These are phyloP conservation scores for Pontederia paniculata DNA, from an alignment of 176 grass and related monocot species.

Conservation along the genomic window DNA sequence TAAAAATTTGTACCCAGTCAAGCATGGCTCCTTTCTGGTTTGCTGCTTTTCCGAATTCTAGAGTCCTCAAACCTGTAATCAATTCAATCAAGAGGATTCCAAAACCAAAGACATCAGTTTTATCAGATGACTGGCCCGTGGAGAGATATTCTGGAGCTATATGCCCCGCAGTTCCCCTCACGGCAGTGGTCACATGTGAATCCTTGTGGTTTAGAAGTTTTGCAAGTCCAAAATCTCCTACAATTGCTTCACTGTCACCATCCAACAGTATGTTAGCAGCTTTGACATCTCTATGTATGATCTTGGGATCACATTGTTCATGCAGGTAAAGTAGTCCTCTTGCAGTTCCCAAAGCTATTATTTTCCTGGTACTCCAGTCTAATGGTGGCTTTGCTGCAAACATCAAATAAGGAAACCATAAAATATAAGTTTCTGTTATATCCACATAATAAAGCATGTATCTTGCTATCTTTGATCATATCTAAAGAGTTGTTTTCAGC, in stretches of 20 bases:
- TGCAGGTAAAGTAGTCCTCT: conserved; percentile 79
- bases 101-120: conserved; percentile 86
- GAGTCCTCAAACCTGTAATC: conserved; percentile 58
- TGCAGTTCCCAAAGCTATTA: conserved; percentile 70
- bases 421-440: not conserved
- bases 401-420: conserved; percentile 9
- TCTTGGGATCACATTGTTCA: conserved; percentile 92
- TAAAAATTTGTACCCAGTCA: conserved; percentile 44
- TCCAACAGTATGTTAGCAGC: conserved; percentile 82
- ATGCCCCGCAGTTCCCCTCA: conserved; percentile 73
- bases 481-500: not conserved
- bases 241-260: conserved; percentile 62
- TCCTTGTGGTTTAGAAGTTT: conserved; percentile 78
- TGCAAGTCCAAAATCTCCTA: conserved; percentile 78
- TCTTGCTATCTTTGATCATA: not conserved
- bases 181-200: conserved; percentile 76
- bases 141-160: conserved; percentile 89
- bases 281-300: conserved; percentile 89
- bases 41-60: conserved; percentile 70
- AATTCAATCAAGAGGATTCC: conserved; percentile 84
- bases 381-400: conserved; percentile 52
- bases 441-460: conserved; percentile 21
- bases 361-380: conserved; percentile 80
- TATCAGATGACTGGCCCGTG: conserved; percentile 82
- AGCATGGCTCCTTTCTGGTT: conserved; percentile 94